Evolutionary conservation across 176 grass and related monocot genomes (phyloP).

Genomic region (Panicum miliaceum): DNA sequence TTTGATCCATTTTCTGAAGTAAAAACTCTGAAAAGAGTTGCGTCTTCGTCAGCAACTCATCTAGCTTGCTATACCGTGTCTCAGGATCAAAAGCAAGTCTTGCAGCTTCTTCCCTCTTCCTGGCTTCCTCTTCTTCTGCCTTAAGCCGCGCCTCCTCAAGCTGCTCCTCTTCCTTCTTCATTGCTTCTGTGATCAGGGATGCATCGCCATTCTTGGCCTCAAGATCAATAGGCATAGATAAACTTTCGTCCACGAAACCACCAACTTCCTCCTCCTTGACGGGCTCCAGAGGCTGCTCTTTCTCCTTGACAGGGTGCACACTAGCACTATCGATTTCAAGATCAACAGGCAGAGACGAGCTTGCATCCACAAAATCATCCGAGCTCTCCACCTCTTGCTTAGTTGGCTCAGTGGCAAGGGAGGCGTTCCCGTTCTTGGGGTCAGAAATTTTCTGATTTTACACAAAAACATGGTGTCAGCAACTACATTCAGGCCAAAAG

Average conservation of each 20-base stretch:
- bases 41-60: conserved; percentile 85
- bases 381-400: conserved; percentile 28
- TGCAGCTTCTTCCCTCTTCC: conserved; percentile 50
- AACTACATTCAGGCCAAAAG: not conserved
- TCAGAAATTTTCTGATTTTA: conserved; percentile 55
- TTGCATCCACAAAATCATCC: conserved; percentile 37
- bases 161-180: conserved; percentile 78
- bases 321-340: not conserved
- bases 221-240: conserved; percentile 56
- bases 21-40: conserved; percentile 90
- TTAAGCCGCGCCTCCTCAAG: conserved; percentile 52
- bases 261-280: conserved; percentile 30
- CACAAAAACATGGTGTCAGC: not conserved
- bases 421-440: not conserved
- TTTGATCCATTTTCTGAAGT: conserved; percentile 94
- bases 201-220: conserved; percentile 80
- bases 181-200: conserved; percentile 66
- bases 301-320: conserved; percentile 21
- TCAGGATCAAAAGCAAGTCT: conserved; percentile 51
- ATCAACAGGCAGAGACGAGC: conserved; percentile 42
- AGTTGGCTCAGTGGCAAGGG: not conserved
- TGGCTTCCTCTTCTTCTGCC: conserved; percentile 54
- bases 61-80: conserved; percentile 74
- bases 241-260: conserved; percentile 7
- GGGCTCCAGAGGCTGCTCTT: conserved; percentile 14